Evolutionary conservation across 2,329 filamentous ascomycete species (phyloP), one percentile per base, ranked within the genome.

Genomic region (Colletotrichum cuscutae): DNA sequence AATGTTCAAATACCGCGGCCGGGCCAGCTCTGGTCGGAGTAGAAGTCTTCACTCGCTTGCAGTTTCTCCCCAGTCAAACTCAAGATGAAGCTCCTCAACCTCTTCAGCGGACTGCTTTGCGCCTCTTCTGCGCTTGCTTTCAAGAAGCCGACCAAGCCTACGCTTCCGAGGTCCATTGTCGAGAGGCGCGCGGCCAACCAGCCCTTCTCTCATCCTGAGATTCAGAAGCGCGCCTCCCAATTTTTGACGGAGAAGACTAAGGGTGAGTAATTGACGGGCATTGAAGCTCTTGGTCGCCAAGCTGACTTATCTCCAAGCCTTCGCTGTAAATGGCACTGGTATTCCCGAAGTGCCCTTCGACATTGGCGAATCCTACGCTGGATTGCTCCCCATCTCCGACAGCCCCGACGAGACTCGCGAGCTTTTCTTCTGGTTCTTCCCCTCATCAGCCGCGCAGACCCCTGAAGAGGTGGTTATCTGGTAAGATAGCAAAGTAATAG

Each of bases 301-400:
- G 26, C 59, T 62, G 4, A 62, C 9, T 19, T 49, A 3, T 6
- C 7, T 30, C 9, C 19, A 6, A 62, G 59, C 37, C 22, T 93
- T 91, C 74, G 87, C 86, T 30, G 90, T 94, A 57, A 88, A 94
- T 76, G 90, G 92, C 1, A 87, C 85, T 4, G 85, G 81, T 0
- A 88, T 95, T 59, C 93, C 93, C 0, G 91, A 94, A 22, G 90
- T 95, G 0, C 78, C 86, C 26, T 95, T 94, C 72, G 92, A 95
- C 73, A 83, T 94, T 60, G 88, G 89, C 63, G 90, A 93, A 80
- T 90, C 88, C 0, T 92, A 92, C 76, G 88, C 90, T 35, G 91
- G 91, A n/a, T 79, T 89, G 15, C 78, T 93, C 37, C 90, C 91
- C 6, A 89, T 93, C 70, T 87, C 86, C 1, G 80, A 83, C 49